Conservation (phyloP, 805 yeast species). For the Candida methanosorbosa region DNA sequence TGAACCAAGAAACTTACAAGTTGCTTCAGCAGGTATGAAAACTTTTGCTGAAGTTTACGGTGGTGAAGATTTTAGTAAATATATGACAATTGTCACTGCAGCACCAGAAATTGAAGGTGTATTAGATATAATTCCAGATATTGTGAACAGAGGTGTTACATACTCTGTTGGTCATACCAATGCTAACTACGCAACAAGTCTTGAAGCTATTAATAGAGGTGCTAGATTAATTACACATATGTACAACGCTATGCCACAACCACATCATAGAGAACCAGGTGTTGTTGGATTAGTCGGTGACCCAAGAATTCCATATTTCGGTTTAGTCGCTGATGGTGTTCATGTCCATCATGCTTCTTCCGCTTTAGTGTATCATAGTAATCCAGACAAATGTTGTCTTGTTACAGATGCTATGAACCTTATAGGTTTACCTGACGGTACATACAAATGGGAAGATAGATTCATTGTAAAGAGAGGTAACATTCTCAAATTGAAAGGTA, state of each 20-base stretch:
- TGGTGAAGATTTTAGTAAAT: constrained; percentile 21
- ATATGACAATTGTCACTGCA: constrained; percentile 34
- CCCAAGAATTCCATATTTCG: constrained; percentile 36
- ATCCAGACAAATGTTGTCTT: constrained; percentile 44
- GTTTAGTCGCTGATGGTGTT: constrained; percentile 49
- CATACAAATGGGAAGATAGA: constrained; percentile 42
- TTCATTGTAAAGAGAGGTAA: constrained; percentile 39
- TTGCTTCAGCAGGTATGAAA: constrained; percentile 24
- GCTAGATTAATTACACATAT: constrained; percentile 55
- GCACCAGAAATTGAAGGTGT: constrained; percentile 44
- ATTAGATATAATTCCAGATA: constrained; percentile 28
- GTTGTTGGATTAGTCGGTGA: constrained; percentile 40
- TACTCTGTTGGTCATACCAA: constrained; percentile 42
- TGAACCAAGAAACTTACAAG: constrained; percentile 34
- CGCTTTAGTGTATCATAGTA: constrained; percentile 38
- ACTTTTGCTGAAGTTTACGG: constrained; percentile 30
- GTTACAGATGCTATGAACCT: constrained; percentile 54
- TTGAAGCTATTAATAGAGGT: constrained; percentile 39
- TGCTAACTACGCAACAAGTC: constrained; percentile 23
- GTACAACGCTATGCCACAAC: constrained; percentile 54
- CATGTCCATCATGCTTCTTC: constrained; percentile 51
- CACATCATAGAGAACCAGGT: constrained; percentile 52
- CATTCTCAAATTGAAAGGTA: constrained; percentile 38
- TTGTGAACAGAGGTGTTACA: constrained; percentile 24
- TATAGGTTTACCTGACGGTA: constrained; percentile 50